A percentile compares a stretch with the other conserved stretches of the same genome.
phyloP scores from a whole-genome alignment of 169 alveolate genomes.

The Cystoisospora suis region DNA sequence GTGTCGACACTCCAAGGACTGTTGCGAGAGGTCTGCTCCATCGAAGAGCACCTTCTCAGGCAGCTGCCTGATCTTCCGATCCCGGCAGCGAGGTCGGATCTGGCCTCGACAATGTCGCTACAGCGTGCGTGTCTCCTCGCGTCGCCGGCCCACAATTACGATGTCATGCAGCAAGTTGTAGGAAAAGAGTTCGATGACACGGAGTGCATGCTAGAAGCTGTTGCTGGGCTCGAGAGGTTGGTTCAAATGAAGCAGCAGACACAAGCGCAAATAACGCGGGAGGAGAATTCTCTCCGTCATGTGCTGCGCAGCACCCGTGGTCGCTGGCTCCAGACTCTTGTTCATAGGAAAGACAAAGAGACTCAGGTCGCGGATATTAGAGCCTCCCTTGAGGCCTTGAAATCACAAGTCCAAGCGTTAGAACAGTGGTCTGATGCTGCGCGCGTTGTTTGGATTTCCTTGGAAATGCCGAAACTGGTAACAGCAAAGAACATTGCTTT shows the following conservation, averaged over 20 bases:
- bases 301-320: conserved; percentile 41
- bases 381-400: conserved; percentile 6
- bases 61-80: conserved; percentile 27
- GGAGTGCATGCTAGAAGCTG: conserved; percentile 71
- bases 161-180: conserved; percentile 30
- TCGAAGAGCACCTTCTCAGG: conserved; percentile 14
- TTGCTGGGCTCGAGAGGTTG: conserved; percentile 66
- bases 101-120: background rate
- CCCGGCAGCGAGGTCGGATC: conserved; percentile 1
- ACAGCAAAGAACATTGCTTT: conserved; percentile 26
- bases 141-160: conserved; percentile 26
- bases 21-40: background rate
- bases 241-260: conserved; percentile 58
- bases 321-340: conserved; percentile 48
- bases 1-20: background rate
- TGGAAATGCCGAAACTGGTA: conserved; percentile 23
- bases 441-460: background rate
- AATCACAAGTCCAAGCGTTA: background rate
- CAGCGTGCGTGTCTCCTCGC: conserved; percentile 18
- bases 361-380: conserved; percentile 48
- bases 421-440: conserved; percentile 15
- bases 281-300: conserved; percentile 37
- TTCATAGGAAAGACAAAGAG: conserved; percentile 57
- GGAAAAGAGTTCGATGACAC: conserved; percentile 65
- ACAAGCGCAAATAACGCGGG: conserved; percentile 41